A percentile compares a stretch with the other conserved stretches of the same genome.
phyloP scores from a whole-genome alignment of 441 rosid species.

The Euphorbia neoarborescens region DNA sequence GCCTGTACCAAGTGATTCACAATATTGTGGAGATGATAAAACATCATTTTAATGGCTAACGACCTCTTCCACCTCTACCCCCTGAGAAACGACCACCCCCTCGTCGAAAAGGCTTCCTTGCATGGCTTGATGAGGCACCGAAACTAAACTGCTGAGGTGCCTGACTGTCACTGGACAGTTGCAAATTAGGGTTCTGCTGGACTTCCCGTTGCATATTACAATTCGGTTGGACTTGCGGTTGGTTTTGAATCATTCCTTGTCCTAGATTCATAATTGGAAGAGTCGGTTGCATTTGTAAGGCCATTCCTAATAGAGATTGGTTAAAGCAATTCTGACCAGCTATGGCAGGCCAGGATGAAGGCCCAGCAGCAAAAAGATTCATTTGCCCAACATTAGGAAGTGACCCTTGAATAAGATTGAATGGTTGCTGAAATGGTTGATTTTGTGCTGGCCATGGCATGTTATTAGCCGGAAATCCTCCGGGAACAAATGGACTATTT shows the following conservation, averaged over 20 bases:
- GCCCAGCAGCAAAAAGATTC: conserved; percentile 33
- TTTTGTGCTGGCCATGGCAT: conserved; percentile 41
- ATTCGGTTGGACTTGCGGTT: conserved; percentile 20
- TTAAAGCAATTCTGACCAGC: conserved; percentile 47
- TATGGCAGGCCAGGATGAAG: conserved; percentile 42
- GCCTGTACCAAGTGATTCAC: conserved; percentile 1
- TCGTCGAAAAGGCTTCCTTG: conserved; percentile 35
- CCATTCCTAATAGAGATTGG: conserved; percentile 39
- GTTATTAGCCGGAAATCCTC: conserved; percentile 35
- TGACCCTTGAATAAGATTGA: conserved; percentile 39
- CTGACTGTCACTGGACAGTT: conserved; percentile 23
- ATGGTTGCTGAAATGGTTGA: conserved; percentile 50
- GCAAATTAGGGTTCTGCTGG: conserved; percentile 27
- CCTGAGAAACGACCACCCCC: conserved; percentile 31
- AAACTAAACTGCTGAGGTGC: conserved; percentile 38
- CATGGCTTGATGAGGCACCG: conserved; percentile 38
- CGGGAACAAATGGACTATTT: conserved; percentile 21
- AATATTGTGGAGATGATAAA: neutral
- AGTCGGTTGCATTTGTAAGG: conserved; percentile 33
- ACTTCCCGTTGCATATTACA: conserved; percentile 6
- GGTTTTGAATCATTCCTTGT: conserved; percentile 27
- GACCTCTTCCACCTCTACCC: conserved; percentile 36
- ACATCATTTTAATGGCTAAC: conserved; percentile 21
- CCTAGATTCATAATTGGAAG: conserved; percentile 24
- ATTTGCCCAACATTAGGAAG: conserved; percentile 38